These are phyloP conservation scores for Fusarium hainanense DNA, from an alignment of 2,329 filamentous ascomycete species.

Conservation along the genomic window DNA sequence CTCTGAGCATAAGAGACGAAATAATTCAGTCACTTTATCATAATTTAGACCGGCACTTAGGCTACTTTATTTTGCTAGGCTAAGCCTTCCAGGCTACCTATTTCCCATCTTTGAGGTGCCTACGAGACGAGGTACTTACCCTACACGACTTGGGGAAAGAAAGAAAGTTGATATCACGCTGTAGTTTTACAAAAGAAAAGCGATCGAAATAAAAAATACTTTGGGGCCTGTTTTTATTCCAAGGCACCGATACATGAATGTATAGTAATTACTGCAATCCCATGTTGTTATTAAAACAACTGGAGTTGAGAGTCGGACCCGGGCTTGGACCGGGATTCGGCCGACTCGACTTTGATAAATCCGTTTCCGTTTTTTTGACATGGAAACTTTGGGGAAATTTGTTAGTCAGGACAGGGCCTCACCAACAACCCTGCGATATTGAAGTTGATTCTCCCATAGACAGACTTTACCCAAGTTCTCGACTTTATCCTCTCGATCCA, in stretches of 20 bases:
- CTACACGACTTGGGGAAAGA: background rate
- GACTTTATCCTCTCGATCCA: constrained; percentile 7
- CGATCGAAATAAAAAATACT: background rate
- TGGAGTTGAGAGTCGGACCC: background rate
- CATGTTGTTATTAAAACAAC: background rate
- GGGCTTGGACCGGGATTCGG: constrained; percentile 21
- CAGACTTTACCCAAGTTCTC: constrained; percentile 5
- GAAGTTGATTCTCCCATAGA: background rate
- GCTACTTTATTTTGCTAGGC: background rate
- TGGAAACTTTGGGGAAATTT: constrained; percentile 29
- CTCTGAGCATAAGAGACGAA: background rate
- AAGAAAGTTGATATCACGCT: background rate
- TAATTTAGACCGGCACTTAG: background rate
- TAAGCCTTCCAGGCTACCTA: too few species aligned
- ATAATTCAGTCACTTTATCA: background rate
- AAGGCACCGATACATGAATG: background rate
- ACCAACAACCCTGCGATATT: constrained; percentile 24
- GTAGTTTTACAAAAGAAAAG: background rate
- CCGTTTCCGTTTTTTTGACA: constrained; percentile 20
- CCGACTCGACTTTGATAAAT: constrained; percentile 13
- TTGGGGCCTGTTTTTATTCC: background rate
- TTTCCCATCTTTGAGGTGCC: too few species aligned
- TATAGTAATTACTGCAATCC: background rate
- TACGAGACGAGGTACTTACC: too few species aligned
- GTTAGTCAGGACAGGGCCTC: constrained; percentile 22